These are phyloP conservation scores for Sporobolomyces pararoseus DNA, from an alignment of 768 basidiomycete species.

Conservation along the genomic window DNA sequence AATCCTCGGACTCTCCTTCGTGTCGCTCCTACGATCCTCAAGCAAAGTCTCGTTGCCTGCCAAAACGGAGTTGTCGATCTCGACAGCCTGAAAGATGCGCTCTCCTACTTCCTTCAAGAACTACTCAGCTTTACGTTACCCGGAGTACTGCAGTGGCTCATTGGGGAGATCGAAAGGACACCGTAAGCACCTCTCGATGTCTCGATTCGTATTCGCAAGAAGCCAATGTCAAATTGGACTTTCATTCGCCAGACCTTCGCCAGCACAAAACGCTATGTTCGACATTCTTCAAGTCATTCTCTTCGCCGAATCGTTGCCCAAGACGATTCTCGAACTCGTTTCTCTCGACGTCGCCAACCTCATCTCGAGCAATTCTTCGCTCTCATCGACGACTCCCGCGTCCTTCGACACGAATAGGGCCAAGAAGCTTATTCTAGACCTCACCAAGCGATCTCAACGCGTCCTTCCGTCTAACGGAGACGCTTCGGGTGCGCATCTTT, in stretches of 20 bases:
- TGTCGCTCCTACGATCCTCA: constrained; percentile 49
- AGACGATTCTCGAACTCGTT: constrained; percentile 28
- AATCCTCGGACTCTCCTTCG: constrained; percentile 48
- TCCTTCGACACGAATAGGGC: background rate
- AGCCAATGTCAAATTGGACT: too few relatives aligned
- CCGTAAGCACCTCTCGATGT: constrained; percentile 43
- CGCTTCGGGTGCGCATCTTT: too few relatives aligned
- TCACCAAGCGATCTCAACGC: background rate
- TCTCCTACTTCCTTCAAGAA: constrained; percentile 52
- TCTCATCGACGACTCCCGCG: background rate
- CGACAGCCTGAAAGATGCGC: constrained; percentile 49
- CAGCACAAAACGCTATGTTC: constrained; percentile 15
- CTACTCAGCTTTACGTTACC: constrained; percentile 51
- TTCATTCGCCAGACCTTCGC: background rate
- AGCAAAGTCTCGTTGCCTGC: constrained; percentile 49
- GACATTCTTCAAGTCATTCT: constrained; percentile 36
- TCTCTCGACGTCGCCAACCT: background rate
- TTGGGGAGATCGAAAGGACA: constrained; percentile 47
- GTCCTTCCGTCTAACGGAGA: too few relatives aligned
- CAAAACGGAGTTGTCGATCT: constrained; percentile 48
- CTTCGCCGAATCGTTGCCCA: constrained; percentile 25
- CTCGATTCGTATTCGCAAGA: too few relatives aligned
- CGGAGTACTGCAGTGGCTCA: constrained; percentile 49
- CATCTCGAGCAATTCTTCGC: background rate
- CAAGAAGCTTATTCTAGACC: background rate